Conservation (phyloP, 2,329 filamentous ascomycete species). For the Cercospora janseana region DNA sequence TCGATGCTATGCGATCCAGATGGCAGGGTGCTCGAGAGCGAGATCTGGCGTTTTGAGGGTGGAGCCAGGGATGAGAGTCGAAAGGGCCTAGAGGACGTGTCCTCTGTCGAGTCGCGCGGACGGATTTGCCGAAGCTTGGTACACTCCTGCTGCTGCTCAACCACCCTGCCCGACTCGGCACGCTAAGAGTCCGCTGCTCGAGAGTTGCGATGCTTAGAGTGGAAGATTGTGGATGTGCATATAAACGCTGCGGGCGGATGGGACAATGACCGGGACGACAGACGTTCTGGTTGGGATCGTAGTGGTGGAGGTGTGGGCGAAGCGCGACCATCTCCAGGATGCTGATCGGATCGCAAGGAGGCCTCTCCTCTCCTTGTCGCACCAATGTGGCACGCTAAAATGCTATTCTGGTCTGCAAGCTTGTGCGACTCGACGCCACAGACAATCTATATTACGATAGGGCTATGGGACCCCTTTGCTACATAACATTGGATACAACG, state of each 20-base stretch:
- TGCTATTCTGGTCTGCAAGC: background rate
- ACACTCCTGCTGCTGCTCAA: background rate
- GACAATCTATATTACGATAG: too few species aligned
- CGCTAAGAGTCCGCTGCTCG: too few species aligned
- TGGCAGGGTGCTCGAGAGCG: slow-evolving; percentile 1
- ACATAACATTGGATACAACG: too few species aligned
- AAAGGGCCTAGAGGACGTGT: slow-evolving; percentile 6
- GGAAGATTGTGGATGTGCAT: too few species aligned
- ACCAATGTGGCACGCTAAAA: background rate
- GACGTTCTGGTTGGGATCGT: background rate
- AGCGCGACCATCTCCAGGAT: background rate
- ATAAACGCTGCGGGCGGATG: too few species aligned
- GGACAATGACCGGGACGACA: too few species aligned
- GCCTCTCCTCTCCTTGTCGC: slow-evolving; percentile 1
- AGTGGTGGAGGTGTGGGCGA: too few species aligned
- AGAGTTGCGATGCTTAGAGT: too few species aligned
- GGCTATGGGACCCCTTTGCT: too few species aligned
- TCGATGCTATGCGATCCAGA: slow-evolving; percentile 6
- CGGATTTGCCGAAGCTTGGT: slow-evolving; percentile 10
- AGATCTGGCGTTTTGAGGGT: slow-evolving; percentile 2
- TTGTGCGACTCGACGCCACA: background rate
- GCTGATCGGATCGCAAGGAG: slow-evolving; percentile 3
- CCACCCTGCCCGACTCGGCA: background rate
- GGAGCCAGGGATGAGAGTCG: slow-evolving; percentile 2
- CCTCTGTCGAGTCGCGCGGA: slow-evolving; percentile 9